phyloP scores from a whole-genome alignment of 129 eudicot genomes.

The Solidago caesia region DNA sequence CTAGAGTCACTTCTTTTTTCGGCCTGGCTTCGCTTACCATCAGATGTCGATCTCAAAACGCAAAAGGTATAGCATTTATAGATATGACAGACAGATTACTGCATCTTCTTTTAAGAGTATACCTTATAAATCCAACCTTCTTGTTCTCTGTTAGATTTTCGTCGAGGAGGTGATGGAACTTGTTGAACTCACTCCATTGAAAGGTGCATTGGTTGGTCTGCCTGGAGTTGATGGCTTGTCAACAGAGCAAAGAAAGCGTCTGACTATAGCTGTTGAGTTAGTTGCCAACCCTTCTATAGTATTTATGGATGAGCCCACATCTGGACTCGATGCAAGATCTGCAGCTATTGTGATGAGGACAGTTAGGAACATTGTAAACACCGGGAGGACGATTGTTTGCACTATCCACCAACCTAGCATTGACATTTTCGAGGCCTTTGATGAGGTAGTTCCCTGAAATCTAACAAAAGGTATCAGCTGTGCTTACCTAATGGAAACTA shows the following conservation, averaged over 20 bases:
- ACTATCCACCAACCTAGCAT: constrained; percentile 98
- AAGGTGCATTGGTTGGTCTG: constrained; percentile 88
- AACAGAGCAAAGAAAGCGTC: constrained; percentile 91
- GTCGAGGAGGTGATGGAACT: constrained; percentile 99
- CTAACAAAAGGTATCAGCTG: background rate
- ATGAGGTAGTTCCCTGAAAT: constrained; percentile 55
- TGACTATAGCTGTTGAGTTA: constrained; percentile 95
- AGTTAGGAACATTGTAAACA: constrained; percentile 90
- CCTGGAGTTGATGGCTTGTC: constrained; percentile 99
- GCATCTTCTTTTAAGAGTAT: constrained; percentile 9
- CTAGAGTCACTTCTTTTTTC: constrained; percentile 90
- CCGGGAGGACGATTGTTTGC: constrained; percentile 96
- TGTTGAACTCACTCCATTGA: constrained; percentile 83
- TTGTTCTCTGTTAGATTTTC: constrained; percentile 58
- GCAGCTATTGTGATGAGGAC: constrained; percentile 99
- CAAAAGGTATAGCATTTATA: constrained; percentile 59
- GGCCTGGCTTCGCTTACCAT: constrained; percentile 92
- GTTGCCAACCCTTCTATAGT: constrained; percentile 97
- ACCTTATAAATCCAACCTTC: constrained; percentile 1
- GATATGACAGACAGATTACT: background rate
- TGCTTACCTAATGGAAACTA: background rate
- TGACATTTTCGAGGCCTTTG: constrained; percentile 95
- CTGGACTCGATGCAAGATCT: constrained; percentile 95
- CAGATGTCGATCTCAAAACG: constrained; percentile 74
- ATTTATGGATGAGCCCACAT: constrained; percentile 98